Conservation (phyloP, 352 stramenopile genomes). For the Pythium brassicae region DNA sequence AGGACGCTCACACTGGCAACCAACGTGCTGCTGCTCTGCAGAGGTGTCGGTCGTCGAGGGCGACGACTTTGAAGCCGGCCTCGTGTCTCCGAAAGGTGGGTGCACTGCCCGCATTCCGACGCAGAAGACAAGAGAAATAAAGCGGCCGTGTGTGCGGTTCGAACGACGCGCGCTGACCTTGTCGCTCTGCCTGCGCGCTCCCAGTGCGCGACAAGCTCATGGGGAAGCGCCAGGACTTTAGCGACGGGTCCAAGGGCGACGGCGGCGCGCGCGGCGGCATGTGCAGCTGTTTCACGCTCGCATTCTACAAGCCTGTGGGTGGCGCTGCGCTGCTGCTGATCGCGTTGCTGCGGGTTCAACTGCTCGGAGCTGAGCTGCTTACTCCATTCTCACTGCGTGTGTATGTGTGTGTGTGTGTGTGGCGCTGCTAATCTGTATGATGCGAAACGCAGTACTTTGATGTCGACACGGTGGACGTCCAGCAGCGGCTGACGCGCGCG, state of each 20-base stretch:
- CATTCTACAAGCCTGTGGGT: slow-evolving; percentile 78
- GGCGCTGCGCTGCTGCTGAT: no score
- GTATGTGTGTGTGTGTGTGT: no score
- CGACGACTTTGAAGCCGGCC: slow-evolving; percentile 68
- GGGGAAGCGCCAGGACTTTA: slow-evolving; percentile 37
- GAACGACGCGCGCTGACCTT: no score
- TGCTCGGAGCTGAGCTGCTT: no score
- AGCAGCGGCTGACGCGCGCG: slow-evolving; percentile 64
- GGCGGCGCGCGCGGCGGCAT: slow-evolving; percentile 35
- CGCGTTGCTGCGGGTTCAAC: no score
- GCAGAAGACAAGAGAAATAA: no score
- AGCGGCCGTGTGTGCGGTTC: no score
- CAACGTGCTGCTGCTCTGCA: slow-evolving; percentile 10
- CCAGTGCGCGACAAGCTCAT: slow-evolving; percentile 57
- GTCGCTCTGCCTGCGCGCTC: no score
- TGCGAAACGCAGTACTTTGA: slow-evolving; percentile 90
- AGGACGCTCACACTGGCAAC: background rate
- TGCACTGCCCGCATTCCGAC: slow-evolving; percentile 8
- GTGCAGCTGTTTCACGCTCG: slow-evolving; percentile 78
- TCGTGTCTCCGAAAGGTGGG: slow-evolving; percentile 77
- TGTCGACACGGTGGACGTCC: slow-evolving; percentile 79
- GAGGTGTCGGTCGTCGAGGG: slow-evolving; percentile 73
- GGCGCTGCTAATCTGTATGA: no score
- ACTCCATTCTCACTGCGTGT: no score
- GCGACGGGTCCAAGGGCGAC: slow-evolving; percentile 25